Evolutionary conservation across 257 asterid genomes (phyloP), one percentile per base, ranked within the genome.

Genomic region (Cinchona pubescens): DNA sequence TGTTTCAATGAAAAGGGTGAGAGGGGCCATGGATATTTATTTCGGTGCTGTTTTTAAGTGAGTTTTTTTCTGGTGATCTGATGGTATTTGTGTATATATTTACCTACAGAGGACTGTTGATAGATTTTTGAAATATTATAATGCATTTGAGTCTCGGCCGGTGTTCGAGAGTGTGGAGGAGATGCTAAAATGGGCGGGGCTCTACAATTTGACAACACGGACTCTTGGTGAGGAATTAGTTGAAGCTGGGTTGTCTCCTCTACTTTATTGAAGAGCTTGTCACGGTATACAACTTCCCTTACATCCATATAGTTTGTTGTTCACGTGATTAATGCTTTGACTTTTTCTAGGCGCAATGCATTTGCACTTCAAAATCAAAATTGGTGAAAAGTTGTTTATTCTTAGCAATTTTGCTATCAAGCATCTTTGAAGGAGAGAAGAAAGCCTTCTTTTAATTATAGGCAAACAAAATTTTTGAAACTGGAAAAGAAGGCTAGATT

Each of bases 151-250:
- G 81, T 76, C 88, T 59, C 89, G 99, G 59, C 98, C 99, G 0
- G 87, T 87, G 82, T 95, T 95, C 76, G 87, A 76, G 84, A 90
- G 77, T 62, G 93, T 92, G 67, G 98, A 92, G 77, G 91, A 75
- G 75, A 92, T 95, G 99, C 98, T 92, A 58, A 90, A 85, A 83
- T 95, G 99, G 99, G 88, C 99, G 15, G 96, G 94, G 75, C 82
- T 95, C 15, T 89, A 83, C 84, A 79, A 90, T 84, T 83, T 92
- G 83, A 92, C 99, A 3, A 84, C 71, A 1, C 78, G 65, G 43
- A 83, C 92, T 3, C 80, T 95, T 60, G 89, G 84, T 75, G 89
- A 88, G 84, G 90, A 87, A 78, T 80, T 92, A 79, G 79, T 76
- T 64, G 89, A 82, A 75, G 80, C 73, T 77, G 89, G 89, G 53